A percentile compares a stretch with the other conserved stretches of the same genome.
Conservation (phyloP, 2,329 filamentous ascomycete genomes). For the Fusarium xyrophilum region DNA sequence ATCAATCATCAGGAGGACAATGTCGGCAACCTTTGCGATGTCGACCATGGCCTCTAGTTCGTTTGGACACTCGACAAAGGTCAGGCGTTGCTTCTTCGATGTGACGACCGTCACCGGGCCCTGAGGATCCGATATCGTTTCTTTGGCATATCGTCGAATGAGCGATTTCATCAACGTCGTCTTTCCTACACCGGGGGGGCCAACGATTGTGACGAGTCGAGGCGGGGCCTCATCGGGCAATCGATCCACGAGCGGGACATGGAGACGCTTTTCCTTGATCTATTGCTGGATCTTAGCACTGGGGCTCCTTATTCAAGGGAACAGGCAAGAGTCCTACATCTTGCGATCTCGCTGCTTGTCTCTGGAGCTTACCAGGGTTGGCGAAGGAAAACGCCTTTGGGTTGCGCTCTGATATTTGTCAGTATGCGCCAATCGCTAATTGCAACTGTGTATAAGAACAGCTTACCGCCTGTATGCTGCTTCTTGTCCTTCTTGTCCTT, state of each 20-base stretch:
- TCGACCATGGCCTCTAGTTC: constrained; percentile 97
- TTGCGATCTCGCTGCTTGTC: constrained; percentile 74
- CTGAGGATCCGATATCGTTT: constrained; percentile 86
- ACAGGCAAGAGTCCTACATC: constrained; percentile 61
- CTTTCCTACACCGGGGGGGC: constrained; percentile 93
- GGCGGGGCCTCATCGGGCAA: constrained; percentile 95
- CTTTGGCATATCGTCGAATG: constrained; percentile 93
- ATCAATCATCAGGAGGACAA: constrained; percentile 97
- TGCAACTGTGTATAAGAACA: not conserved
- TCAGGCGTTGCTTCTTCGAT: constrained; percentile 91
- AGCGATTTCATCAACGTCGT: constrained; percentile 95
- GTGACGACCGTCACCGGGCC: constrained; percentile 96
- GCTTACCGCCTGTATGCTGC: constrained; percentile 44
- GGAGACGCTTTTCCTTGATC: constrained; percentile 94
- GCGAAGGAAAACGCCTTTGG: constrained; percentile 90
- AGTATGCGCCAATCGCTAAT: constrained; percentile 28
- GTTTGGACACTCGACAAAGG: constrained; percentile 97
- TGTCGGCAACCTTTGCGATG: constrained; percentile 95
- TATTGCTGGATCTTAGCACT: constrained; percentile 48
- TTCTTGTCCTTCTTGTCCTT: constrained; percentile 84
- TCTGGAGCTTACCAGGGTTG: constrained; percentile 79
- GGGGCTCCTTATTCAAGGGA: not conserved
- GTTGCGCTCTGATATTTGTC: constrained; percentile 66
- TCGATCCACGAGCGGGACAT: constrained; percentile 95
- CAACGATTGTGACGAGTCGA: constrained; percentile 90